Conservation (phyloP, 768 basidiomycete genomes). For the Infundibulicybe gibba region DNA sequence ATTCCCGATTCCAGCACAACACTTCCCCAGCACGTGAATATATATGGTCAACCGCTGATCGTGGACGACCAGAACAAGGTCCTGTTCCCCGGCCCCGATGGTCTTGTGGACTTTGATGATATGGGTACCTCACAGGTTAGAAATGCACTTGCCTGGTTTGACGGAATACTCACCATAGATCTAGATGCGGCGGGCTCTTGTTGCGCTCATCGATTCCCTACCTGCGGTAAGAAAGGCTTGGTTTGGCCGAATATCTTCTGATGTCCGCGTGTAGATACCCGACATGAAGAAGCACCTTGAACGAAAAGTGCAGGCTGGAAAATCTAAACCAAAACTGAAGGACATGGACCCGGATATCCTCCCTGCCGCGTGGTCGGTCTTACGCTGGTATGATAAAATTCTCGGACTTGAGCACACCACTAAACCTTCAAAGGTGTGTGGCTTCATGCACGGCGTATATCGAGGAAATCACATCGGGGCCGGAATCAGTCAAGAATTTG, state of each 20-base stretch:
- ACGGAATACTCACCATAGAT: constrained; percentile 1
- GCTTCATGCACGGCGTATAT: constrained; percentile 72
- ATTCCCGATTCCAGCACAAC: constrained; percentile 19
- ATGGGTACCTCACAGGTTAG: constrained; percentile 33
- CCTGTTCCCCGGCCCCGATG: constrained; percentile 21
- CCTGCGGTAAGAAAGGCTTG: constrained; percentile 37
- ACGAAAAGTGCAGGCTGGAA: constrained; percentile 44
- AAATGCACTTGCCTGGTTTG: background rate
- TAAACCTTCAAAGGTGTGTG: constrained; percentile 44
- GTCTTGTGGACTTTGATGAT: constrained; percentile 50
- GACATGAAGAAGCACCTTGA: constrained; percentile 61
- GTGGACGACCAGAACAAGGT: no score
- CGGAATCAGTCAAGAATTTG: constrained; percentile 52
- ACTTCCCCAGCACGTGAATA: background rate
- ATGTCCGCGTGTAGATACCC: constrained; percentile 32
- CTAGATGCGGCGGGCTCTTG: constrained; percentile 47
- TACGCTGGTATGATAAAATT: constrained; percentile 49
- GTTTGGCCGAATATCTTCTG: background rate
- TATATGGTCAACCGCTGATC: background rate
- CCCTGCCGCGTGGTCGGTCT: constrained; percentile 61
- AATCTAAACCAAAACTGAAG: constrained; percentile 48
- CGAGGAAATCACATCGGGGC: constrained; percentile 53
- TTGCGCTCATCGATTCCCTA: constrained; percentile 37
- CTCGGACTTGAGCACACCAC: background rate
- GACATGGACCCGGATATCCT: constrained; percentile 45